These are phyloP conservation scores for Penicillium bialowiezense DNA, from an alignment of 495 filamentous ascomycete genomes.

Conservation along the genomic window DNA sequence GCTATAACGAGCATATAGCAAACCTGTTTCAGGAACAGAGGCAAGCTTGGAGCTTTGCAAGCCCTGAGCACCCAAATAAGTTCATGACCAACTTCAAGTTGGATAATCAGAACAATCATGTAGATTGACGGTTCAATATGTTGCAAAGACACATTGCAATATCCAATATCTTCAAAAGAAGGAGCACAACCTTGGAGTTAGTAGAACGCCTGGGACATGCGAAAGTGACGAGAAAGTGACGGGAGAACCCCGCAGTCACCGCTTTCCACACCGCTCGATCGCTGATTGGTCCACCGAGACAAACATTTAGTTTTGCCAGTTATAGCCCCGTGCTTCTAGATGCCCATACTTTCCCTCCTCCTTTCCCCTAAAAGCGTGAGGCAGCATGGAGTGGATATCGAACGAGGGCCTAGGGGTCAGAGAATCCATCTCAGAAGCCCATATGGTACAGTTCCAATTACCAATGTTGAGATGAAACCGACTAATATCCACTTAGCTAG, in stretches of 20 bases:
- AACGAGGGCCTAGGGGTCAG: conserved; percentile 4
- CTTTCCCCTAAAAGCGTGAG: not conserved
- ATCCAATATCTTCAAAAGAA: too few species aligned
- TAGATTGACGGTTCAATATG: too few species aligned
- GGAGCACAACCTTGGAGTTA: too few species aligned
- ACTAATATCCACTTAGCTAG: conserved; percentile 24
- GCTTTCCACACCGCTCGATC: not conserved
- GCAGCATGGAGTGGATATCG: conserved; percentile 11
- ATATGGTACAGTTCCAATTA: conserved; percentile 3
- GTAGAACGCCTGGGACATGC: too few species aligned
- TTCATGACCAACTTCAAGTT: too few species aligned
- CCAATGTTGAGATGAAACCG: not conserved
- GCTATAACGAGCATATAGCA: too few species aligned
- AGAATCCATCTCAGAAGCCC: conserved; percentile 19
- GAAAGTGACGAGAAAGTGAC: too few species aligned
- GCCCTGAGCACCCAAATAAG: too few species aligned
- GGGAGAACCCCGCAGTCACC: conserved; percentile 5
- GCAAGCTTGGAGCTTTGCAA: too few species aligned
- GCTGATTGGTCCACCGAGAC: not conserved
- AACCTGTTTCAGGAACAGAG: too few species aligned
- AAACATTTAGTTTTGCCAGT: conserved; percentile 4
- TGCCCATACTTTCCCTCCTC: conserved; percentile 3
- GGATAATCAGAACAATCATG: too few species aligned
- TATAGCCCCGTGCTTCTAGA: conserved; percentile 2
- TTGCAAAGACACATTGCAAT: too few species aligned